Percentiles rank a stretch among this genome's conserved stretches.
Conservation (phyloP, 2,329 filamentous ascomycete genomes). For the Pseudodiploospora longispora region DNA sequence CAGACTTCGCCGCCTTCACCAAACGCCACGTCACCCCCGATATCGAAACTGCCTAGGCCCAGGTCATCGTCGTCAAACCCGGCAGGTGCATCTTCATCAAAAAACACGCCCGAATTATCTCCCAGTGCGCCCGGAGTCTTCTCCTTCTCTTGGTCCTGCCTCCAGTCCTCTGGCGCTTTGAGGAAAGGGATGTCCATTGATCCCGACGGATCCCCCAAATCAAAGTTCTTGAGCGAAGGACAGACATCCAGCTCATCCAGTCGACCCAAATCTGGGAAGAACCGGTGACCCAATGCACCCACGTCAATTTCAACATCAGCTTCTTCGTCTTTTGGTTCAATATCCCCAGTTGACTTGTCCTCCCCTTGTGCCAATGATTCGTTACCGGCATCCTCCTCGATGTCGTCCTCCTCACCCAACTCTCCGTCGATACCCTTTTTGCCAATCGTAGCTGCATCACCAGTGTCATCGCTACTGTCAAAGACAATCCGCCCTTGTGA, state of each 20-base stretch:
- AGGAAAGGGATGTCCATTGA: constrained; percentile 87
- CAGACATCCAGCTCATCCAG: constrained; percentile 88
- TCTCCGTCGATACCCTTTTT: constrained; percentile 30
- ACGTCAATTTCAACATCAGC: constrained; percentile 66
- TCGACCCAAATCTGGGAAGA: constrained; percentile 71
- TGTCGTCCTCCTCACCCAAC: constrained; percentile 29
- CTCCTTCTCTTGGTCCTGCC: constrained; percentile 58
- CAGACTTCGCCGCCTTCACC: constrained; percentile 94
- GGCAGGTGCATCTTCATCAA: constrained; percentile 77
- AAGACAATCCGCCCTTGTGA: constrained; percentile 89
- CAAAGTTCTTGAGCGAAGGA: constrained; percentile 88
- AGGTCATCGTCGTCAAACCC: constrained; percentile 69
- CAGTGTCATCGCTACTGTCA: constrained; percentile 87
- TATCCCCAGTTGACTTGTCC: constrained; percentile 36
- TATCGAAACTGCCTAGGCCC: constrained; percentile 62
- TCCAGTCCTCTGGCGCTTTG: constrained; percentile 81
- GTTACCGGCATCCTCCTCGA: constrained; percentile 21
- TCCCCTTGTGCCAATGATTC: constrained; percentile 27
- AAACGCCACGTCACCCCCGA: constrained; percentile 70
- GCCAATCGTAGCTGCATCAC: constrained; percentile 34
- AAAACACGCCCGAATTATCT: constrained; percentile 71
- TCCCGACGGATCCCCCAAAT: constrained; percentile 77
- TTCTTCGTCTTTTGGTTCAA: constrained; percentile 39
- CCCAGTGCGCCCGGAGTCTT: constrained; percentile 45
- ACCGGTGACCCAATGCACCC: constrained; percentile 62